phyloP scores from a whole-genome alignment of 768 basidiomycete genomes.

The Suillus variegatus region DNA sequence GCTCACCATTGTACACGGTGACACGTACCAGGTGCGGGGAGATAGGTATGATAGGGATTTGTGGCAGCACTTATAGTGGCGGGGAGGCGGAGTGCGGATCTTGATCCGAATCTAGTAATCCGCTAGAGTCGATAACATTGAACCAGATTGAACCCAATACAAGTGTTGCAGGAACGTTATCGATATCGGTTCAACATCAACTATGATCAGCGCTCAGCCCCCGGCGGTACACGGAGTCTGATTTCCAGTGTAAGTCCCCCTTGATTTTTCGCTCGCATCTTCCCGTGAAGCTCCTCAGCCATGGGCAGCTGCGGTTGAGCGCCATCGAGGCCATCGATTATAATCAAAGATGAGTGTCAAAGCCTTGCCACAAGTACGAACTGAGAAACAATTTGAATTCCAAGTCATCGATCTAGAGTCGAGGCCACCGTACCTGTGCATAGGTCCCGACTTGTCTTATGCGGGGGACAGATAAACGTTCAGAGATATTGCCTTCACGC shows the following conservation, averaged over 20 bases:
- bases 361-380: background rate
- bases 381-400: conserved; percentile 4
- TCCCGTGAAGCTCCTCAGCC: conserved; percentile 1
- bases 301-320: background rate
- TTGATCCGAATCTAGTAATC: conserved; percentile 60
- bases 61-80: conserved; percentile 42
- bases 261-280: background rate
- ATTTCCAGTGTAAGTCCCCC: background rate
- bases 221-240: background rate
- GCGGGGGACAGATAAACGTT: conserved; percentile 12
- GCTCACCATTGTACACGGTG: conserved; percentile 34
- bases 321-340: conserved; percentile 4
- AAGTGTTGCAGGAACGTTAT: conserved; percentile 9
- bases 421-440: conserved; percentile 25
- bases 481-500: conserved; percentile 8
- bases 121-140: conserved; percentile 12
- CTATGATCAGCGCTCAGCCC: background rate
- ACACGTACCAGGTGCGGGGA: conserved; percentile 30
- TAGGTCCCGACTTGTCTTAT: conserved; percentile 13
- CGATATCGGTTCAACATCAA: conserved; percentile 11
- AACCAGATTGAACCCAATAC: conserved; percentile 9
- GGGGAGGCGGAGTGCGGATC: conserved; percentile 67
- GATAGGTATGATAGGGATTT: conserved; percentile 21
- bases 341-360: background rate
- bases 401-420: conserved; percentile 24